A percentile compares a stretch with the other conserved stretches of the same genome.
These are phyloP conservation scores for Neofusicoccum umdonicola DNA, from an alignment of 2,329 filamentous ascomycete genomes.

Conservation along the genomic window DNA sequence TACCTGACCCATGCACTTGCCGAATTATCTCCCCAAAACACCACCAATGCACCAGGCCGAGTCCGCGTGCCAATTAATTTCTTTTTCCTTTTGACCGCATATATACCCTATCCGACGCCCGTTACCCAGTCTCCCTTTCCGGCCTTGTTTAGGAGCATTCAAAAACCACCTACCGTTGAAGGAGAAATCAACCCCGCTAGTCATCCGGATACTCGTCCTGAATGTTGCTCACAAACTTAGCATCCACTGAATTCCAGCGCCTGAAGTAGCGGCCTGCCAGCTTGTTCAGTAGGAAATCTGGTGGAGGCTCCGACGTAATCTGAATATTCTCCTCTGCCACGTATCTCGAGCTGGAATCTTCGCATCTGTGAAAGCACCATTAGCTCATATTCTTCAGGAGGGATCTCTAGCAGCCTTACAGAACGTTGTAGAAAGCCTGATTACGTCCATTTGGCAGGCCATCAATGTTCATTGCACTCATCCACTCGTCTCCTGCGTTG, in stretches of 20 bases:
- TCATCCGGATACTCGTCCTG: conserved; percentile 83
- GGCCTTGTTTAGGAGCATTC: too few relatives aligned
- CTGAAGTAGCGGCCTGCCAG: conserved; percentile 86
- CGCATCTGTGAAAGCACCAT: conserved; percentile 47
- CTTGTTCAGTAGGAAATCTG: conserved; percentile 50
- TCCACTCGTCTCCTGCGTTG: conserved; percentile 61
- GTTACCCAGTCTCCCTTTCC: too few relatives aligned
- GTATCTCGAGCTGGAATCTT: conserved; percentile 68
- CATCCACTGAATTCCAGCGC: conserved; percentile 67
- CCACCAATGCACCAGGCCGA: too few relatives aligned
- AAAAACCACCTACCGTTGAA: too few relatives aligned
- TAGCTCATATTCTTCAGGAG: background rate
- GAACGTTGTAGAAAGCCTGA: conserved; percentile 79
- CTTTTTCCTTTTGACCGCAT: too few relatives aligned
- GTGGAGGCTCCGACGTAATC: conserved; percentile 25
- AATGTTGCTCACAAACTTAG: conserved; percentile 79
- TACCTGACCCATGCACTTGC: too few relatives aligned
- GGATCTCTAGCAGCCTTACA: conserved; percentile 59
- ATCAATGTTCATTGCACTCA: conserved; percentile 62
- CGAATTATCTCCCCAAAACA: too few relatives aligned
- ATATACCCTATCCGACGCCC: too few relatives aligned
- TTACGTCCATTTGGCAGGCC: conserved; percentile 56
- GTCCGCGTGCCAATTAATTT: too few relatives aligned
- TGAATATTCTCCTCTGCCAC: conserved; percentile 80
- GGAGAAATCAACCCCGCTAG: background rate